Evolutionary conservation across 1,139 yeast species (phyloP).

Genomic region (Magnusiomyces clavatus): DNA sequence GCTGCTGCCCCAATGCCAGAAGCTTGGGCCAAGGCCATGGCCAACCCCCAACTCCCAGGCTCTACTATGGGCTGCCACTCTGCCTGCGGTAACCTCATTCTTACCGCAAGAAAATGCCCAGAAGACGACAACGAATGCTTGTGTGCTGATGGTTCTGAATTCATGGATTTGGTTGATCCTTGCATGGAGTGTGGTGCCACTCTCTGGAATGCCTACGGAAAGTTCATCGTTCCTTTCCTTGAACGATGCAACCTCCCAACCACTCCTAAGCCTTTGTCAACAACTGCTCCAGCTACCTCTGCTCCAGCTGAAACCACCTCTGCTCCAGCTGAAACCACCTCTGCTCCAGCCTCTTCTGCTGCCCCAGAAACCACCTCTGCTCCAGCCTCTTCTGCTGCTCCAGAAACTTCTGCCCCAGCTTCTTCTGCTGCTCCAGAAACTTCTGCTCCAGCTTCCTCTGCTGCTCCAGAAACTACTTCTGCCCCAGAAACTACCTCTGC

Average conservation of each 20-base stretch:
- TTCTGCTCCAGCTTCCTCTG: constrained; percentile 1
- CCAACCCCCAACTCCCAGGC: constrained; percentile 15
- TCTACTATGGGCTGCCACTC: constrained; percentile 11
- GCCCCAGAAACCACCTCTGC: constrained; percentile 1
- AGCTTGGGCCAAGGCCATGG: constrained; percentile 14
- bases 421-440: constrained; percentile 4
- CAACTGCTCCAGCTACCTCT: constrained; percentile 4
- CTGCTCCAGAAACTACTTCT: constrained; percentile 1
- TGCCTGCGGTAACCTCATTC: constrained; percentile 13
- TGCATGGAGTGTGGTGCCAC: constrained; percentile 12
- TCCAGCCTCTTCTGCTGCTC: constrained; percentile 2
- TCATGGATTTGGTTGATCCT: constrained; percentile 4
- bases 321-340: neutral
- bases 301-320: constrained; percentile 1
- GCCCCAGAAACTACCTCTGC: neutral
- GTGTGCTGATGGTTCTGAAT: constrained; percentile 9
- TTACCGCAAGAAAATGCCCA: constrained; percentile 10
- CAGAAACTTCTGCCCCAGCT: constrained; percentile 1
- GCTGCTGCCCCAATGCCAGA: constrained; percentile 14
- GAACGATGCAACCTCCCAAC: constrained; percentile 6
- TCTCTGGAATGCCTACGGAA: constrained; percentile 13
- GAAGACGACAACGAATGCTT: constrained; percentile 7
- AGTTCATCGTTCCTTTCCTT: constrained; percentile 7
- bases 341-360: neutral
- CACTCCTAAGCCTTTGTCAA: constrained; percentile 1